These are phyloP conservation scores for Pseudogymnoascus sp. DNA, from an alignment of 2,329 filamentous ascomycete species.

Conservation along the genomic window DNA sequence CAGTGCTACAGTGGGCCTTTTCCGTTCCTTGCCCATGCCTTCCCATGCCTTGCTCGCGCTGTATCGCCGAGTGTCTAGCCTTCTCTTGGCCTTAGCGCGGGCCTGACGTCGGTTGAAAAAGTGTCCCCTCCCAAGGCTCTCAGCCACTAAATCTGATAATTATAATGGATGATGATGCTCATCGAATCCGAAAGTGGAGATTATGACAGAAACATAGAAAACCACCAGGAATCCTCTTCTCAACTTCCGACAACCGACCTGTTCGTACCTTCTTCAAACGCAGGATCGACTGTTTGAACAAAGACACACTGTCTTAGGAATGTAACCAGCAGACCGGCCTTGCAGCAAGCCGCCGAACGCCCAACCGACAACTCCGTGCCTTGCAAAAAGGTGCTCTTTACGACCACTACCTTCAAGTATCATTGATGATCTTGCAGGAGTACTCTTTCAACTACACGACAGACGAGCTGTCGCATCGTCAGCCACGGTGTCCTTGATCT, in stretches of 20 bases:
- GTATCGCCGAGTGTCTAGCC: constrained; percentile 2
- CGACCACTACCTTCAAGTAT: background rate
- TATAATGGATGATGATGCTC: constrained; percentile 8
- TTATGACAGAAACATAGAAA: constrained; percentile 5
- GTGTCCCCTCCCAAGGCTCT: constrained; percentile 6
- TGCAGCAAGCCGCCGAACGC: background rate
- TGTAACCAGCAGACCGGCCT: constrained; percentile 4
- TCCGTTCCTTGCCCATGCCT: background rate
- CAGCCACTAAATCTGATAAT: constrained; percentile 8
- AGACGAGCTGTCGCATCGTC: background rate
- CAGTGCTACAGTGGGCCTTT: constrained; percentile 5
- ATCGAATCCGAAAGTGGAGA: constrained; percentile 7
- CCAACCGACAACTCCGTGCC: background rate
- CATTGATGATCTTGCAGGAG: background rate
- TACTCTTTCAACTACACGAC: background rate
- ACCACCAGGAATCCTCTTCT: background rate
- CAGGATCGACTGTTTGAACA: background rate
- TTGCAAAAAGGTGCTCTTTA: background rate
- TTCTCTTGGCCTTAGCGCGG: constrained; percentile 3
- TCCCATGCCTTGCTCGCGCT: background rate
- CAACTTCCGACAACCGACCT: background rate
- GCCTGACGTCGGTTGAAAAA: constrained; percentile 8
- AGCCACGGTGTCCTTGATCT: background rate
- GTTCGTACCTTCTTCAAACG: background rate
- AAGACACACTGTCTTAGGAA: constrained; percentile 7